These are phyloP conservation scores for Dittrichia graveolens DNA, from an alignment of 129 eudicot genomes.

Conservation along the genomic window DNA sequence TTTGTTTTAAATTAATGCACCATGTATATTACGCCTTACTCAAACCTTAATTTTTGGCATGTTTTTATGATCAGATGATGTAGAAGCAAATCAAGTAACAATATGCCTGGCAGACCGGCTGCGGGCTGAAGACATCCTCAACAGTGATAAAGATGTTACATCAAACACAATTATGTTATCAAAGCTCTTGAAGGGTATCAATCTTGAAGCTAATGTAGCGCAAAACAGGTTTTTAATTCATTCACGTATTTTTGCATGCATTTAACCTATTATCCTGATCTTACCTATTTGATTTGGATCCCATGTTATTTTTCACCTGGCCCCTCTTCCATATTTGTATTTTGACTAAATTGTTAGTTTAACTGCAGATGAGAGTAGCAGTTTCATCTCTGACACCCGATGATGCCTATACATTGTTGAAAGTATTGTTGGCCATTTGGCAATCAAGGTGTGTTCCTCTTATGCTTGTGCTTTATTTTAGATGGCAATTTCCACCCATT, in stretches of 20 bases:
- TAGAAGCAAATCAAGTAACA: constrained; percentile 43
- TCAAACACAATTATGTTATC: constrained; percentile 41
- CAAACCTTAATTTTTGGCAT: too few relatives aligned
- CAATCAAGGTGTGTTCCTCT: constrained; percentile 33
- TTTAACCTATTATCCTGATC: too few relatives aligned
- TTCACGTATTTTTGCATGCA: constrained; percentile 11
- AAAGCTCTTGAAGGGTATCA: constrained; percentile 52
- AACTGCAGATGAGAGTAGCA: constrained; percentile 58
- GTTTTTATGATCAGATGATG: constrained; percentile 32
- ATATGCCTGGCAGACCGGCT: constrained; percentile 71
- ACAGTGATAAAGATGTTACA: constrained; percentile 33
- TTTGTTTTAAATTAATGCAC: too few relatives aligned
- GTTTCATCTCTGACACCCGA: constrained; percentile 55
- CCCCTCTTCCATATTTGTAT: constrained; percentile 15
- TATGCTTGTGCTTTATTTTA: not conserved
- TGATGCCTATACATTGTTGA: constrained; percentile 62
- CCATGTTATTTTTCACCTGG: not conserved
- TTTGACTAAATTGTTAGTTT: constrained; percentile 5
- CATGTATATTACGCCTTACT: too few relatives aligned
- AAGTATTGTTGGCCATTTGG: constrained; percentile 66
- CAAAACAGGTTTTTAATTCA: constrained; percentile 55
- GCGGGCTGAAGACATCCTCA: constrained; percentile 63
- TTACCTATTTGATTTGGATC: too few relatives aligned
- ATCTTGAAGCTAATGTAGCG: constrained; percentile 55
- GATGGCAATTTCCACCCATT: not conserved